Base-by-base conservation (phyloP, 2,329 filamentous ascomycete genomes). In the Ophiostoma perfectum region DNA sequence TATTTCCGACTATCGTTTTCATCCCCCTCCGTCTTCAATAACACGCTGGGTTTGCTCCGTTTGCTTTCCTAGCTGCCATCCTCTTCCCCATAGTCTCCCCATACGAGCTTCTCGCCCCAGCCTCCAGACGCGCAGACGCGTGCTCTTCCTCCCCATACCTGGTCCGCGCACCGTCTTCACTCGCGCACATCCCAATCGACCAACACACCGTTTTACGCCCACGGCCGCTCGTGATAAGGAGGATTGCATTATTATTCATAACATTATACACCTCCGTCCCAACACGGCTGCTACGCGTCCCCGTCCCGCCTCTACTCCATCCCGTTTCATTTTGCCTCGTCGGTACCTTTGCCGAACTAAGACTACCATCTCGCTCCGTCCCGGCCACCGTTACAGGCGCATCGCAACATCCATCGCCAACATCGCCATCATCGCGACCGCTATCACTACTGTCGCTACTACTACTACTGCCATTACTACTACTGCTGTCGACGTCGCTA, bases 301-400 rank as follows among this genome's bases (percentile, higher is more conserved):
- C 45, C 64, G 27, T 49, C 64, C 47, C 44, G 63, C 18, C 14
- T 18, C 27, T 58, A 7, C 39, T 16, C 65, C 38, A 39, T 42
- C 65, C 45, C 47, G 62, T 65, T 47, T 36, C 27, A 38, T 39
- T 42, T 63, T 55, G 66, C 41, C 66, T 67, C 38, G 38, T 47
- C 58, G n/a, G 44, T 47, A 64, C 41, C 45, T 62, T 47, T 49
- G 60, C 44, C 47, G 11, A 66, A 36, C 39, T 41, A 14, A 60
- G n/a, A 36, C 60, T 5, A 36, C 52, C 4, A 27, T 11, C n/a
- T 47, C 62, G 44, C 63, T 42, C 47, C 63, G 52, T 41, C 42
- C 41, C 42, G 18, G 11, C 41, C 47, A 18, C 41, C 5, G n/a
- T 60, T 60, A 60, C 55, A 60, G 27, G 11, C 45, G 11, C 60